Evolutionary conservation across 1,139 yeast species (phyloP).

Genomic region (Yamadazyma blattariae): DNA sequence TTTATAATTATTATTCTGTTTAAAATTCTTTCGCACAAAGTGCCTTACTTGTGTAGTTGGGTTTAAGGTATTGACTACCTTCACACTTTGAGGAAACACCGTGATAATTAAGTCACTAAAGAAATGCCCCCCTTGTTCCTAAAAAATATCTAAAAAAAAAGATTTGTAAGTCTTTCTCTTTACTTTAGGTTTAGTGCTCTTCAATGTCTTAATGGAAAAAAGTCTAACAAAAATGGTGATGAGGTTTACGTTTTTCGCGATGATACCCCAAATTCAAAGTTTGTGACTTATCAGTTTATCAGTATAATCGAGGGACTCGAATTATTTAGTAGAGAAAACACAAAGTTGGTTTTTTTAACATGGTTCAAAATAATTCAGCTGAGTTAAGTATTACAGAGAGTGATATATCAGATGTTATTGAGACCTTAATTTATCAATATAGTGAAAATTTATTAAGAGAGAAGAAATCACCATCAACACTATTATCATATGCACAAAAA

Average conservation of each 20-base stretch:
- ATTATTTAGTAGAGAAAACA: too few species aligned
- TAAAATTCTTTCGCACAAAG: slow-evolving; percentile 1
- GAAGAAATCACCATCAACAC: neutral
- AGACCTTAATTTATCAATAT: slow-evolving; percentile 12
- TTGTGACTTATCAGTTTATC: too few species aligned
- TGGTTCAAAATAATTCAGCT: too few species aligned
- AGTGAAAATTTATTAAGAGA: slow-evolving; percentile 5
- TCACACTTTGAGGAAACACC: neutral
- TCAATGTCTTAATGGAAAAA: too few species aligned
- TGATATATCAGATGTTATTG: slow-evolving; percentile 14
- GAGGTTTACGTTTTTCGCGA: too few species aligned
- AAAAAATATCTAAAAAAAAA: neutral
- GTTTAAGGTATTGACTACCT: slow-evolving; percentile 4
- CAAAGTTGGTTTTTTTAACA: too few species aligned
- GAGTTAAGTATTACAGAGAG: neutral
- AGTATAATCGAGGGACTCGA: too few species aligned
- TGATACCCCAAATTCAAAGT: too few species aligned
- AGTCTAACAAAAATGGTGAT: too few species aligned
- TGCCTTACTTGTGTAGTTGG: neutral
- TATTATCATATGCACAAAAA: slow-evolving; percentile 15
- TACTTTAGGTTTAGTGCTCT: too few species aligned
- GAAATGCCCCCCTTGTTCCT: too few species aligned
- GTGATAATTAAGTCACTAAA: too few species aligned
- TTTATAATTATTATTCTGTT: neutral
- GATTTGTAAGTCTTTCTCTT: neutral